Base-by-base conservation (phyloP, 2,329 filamentous ascomycete genomes). In the Venturia effusa region DNA sequence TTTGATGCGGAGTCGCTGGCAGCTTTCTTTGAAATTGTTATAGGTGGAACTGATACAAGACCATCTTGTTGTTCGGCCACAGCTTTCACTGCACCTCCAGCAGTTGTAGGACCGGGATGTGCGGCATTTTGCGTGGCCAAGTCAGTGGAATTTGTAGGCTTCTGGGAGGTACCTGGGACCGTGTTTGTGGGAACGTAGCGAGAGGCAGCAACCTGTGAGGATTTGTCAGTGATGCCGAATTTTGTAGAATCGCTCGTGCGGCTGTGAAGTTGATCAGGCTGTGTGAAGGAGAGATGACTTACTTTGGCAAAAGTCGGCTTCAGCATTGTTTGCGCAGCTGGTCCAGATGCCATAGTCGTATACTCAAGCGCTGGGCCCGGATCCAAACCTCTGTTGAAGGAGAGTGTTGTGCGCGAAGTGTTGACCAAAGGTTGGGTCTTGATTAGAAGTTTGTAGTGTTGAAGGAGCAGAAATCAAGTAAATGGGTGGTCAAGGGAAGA, bases 401-500 rank as follows among this genome's bases (percentile, higher is more conserved):
- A 34, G 22, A 32, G 51, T n/a, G 10, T 57, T 63, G 61, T 6
- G 45, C 43, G 43, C 37, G 30, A 40, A 41, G 32, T 41, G 61
- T 32, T n/a, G 61, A 48, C 41, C 15, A 22, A 40, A 34, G 22
- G 41, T 39, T 15, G 24, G 27, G 41, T 24, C 32, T 62, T 57
- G 27, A 57, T 57, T 57, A 57, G 30, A 57, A 37, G 40, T 62
- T 27, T 61, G 27, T 6, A 40, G 55, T 32, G 11, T 34, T 17
- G 37, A 64, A 22, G 8, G 34, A 32, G 37, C 34, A 32, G 30
- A 22, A 43, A 37, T 64, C 63, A 64, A 64, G 63, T 62, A 75
- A 74, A 75, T 67, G 78, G 77, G 72, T 78, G 76, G 76, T 80
- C 78, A 81, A 81, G 79, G 79, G 80, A 76, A 76, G 43, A 62